Evolutionary conservation across 2,329 filamentous ascomycete species (phyloP).

Genomic region (Hirsutella minnesotensis): DNA sequence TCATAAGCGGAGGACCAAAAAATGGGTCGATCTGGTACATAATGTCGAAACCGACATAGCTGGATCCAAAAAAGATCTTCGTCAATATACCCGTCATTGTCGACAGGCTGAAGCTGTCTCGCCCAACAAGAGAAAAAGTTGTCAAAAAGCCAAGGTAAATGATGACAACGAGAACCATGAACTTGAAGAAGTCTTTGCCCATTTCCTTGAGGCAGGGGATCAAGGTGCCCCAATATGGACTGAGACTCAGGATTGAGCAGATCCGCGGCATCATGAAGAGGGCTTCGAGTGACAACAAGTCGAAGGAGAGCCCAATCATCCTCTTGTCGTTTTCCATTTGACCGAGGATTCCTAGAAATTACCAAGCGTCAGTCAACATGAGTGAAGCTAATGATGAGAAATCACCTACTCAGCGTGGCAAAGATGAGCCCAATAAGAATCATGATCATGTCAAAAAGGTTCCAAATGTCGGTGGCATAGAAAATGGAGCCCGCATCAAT

Average conservation of each 20-base stretch:
- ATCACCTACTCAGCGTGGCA: constrained; percentile 53
- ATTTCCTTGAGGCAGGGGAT: constrained; percentile 90
- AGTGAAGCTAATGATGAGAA: background rate
- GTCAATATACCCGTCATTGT: constrained; percentile 68
- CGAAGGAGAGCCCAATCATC: constrained; percentile 71
- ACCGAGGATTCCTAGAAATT: constrained; percentile 17
- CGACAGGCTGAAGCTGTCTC: constrained; percentile 50
- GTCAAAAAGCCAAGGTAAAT: constrained; percentile 83
- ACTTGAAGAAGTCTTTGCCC: constrained; percentile 86
- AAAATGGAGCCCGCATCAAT: constrained; percentile 78
- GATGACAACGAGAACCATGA: constrained; percentile 67
- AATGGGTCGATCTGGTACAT: constrained; percentile 48
- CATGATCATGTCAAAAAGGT: constrained; percentile 60
- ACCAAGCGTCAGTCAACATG: constrained; percentile 3
- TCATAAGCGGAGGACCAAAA: constrained; percentile 50
- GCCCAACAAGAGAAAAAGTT: constrained; percentile 69
- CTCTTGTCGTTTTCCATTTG: constrained; percentile 39
- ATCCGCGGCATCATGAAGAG: constrained; percentile 83
- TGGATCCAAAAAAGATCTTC: constrained; percentile 72
- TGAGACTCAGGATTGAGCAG: constrained; percentile 75
- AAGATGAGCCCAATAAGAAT: constrained; percentile 63
- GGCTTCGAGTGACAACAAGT: constrained; percentile 80
- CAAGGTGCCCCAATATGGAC: constrained; percentile 80
- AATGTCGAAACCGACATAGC: constrained; percentile 60
- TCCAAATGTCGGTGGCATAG: constrained; percentile 76